These are phyloP conservation scores for Schizothecium vesticola DNA, from an alignment of 495 filamentous ascomycete genomes.

Conservation along the genomic window DNA sequence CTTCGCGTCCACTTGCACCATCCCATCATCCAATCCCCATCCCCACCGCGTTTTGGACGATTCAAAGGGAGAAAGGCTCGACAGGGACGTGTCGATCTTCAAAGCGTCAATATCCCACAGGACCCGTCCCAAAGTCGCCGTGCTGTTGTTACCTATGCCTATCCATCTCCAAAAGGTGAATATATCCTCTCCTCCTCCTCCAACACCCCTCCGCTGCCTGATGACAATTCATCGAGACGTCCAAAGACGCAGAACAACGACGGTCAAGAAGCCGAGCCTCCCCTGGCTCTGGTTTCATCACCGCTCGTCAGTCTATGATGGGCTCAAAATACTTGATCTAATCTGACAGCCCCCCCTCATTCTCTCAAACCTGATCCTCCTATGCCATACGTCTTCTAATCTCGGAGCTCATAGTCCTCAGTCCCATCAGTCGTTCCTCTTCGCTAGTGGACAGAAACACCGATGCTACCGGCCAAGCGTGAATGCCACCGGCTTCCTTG, in stretches of 20 bases:
- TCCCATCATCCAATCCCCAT: neutral
- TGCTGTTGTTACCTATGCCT: too few species aligned
- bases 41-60: neutral
- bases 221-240: constrained; percentile 31
- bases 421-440: constrained; percentile 51
- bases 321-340: constrained; percentile 49
- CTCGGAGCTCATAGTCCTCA: constrained; percentile 50
- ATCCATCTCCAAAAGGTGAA: neutral
- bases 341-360: constrained; percentile 34
- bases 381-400: constrained; percentile 34
- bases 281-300: constrained; percentile 43
- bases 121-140: too few species aligned
- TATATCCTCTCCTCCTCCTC: neutral
- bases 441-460: constrained; percentile 57
- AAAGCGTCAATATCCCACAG: neutral
- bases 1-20: neutral
- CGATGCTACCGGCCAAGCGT: constrained; percentile 73
- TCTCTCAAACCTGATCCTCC: neutral
- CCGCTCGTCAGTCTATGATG: constrained; percentile 43
- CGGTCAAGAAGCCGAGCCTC: constrained; percentile 40
- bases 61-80: neutral
- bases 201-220: constrained; percentile 21
- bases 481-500: constrained; percentile 58
- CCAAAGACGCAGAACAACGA: constrained; percentile 37
- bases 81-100: neutral